Conservation (phyloP, 2,329 filamentous ascomycete genomes). For the Colletotrichum sp. region DNA sequence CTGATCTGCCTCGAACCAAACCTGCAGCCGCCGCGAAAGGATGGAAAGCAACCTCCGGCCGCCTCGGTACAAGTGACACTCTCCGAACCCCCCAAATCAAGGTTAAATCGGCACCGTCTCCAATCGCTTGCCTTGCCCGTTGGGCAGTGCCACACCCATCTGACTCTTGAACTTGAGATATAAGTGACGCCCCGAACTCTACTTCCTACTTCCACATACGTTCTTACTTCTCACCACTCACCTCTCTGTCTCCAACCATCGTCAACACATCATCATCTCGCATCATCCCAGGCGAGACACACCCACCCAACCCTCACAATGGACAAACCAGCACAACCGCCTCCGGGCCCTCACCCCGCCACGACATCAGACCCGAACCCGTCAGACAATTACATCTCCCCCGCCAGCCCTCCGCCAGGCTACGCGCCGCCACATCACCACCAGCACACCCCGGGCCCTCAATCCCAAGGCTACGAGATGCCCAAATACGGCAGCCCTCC, state of each 20-base stretch:
- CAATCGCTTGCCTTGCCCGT: neutral
- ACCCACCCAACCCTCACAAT: neutral
- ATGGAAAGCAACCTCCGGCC: neutral
- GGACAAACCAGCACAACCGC: neutral
- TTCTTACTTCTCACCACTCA: neutral
- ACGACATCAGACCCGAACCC: neutral
- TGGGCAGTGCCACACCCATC: constrained; percentile 1
- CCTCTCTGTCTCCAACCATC: neutral
- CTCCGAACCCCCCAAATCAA: neutral
- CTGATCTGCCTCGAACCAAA: neutral
- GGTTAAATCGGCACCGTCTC: neutral
- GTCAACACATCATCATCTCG: neutral
- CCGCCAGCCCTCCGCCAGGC: neutral
- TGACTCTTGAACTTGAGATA: neutral
- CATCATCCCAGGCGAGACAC: accelerated
- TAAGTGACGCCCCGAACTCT: constrained; percentile 6
- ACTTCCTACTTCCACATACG: neutral
- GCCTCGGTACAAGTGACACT: neutral
- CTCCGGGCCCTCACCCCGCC: neutral
- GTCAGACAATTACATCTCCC: neutral
- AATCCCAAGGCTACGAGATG: neutral
- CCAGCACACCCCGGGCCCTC: neutral
- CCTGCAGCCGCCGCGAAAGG: neutral
- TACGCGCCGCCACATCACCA: neutral
- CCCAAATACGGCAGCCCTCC: constrained; percentile 14